Conservation (phyloP, 331 rosid genomes). For the Prunus yedoensis region DNA sequence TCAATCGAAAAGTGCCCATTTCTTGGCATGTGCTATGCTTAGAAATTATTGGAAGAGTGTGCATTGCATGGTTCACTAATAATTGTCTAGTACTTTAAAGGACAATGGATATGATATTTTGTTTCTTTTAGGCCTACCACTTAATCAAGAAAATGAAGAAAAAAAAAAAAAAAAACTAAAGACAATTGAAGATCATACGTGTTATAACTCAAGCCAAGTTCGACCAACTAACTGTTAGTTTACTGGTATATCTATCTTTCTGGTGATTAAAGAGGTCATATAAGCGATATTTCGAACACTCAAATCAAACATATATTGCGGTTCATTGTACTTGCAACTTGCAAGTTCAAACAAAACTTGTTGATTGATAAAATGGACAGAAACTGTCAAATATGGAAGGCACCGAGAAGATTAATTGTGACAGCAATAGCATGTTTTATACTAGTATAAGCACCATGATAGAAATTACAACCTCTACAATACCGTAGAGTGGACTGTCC, state of each 20-base stretch:
- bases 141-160: not conserved
- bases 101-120: not conserved
- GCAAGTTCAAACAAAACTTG: not conserved
- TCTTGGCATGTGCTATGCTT: constrained; percentile 4
- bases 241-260: too few relatives aligned
- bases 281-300: not conserved
- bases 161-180: not conserved
- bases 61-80: not conserved
- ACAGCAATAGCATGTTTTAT: not conserved
- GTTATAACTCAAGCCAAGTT: too few relatives aligned
- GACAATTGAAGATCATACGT: not conserved
- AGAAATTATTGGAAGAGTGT: not conserved
- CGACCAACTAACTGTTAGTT: not conserved
- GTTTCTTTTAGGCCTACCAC: not conserved
- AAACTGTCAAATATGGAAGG: not conserved
- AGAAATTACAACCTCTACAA: not conserved
- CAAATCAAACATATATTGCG: not conserved
- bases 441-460: too few relatives aligned
- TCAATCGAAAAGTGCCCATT: not conserved
- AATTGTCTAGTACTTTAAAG: not conserved
- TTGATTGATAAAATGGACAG: not conserved
- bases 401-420: not conserved
- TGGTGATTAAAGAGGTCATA: too few relatives aligned
- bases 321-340: not conserved
- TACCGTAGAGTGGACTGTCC: constrained; percentile 3